Base-by-base conservation (phyloP, 305 asterid genomes). In the Euphrasia arctica region DNA sequence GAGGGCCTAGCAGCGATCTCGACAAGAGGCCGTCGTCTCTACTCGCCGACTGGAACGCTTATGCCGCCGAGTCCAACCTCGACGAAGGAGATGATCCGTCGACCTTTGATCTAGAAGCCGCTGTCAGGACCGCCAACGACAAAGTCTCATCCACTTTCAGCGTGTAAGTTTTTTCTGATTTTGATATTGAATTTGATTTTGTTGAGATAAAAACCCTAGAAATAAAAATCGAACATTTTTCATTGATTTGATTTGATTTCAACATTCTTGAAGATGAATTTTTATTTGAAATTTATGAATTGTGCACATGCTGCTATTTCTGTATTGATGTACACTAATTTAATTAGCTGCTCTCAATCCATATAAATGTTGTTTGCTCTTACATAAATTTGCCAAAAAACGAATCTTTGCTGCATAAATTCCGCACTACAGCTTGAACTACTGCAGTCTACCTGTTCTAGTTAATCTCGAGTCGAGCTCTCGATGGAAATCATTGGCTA, bases 41-140 rank as follows among this genome's bases (percentile, higher is more conserved):
- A 41, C 83, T 87, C 32, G 95, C 89, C 52, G 97, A 90, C 54
- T 90, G 96, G 97, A 90, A 90, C 63, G 88, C 97, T 50, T 90
- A 90, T 62, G 90, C 92, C 63, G 82, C 94, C 41, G 68, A 88
- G 56, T 64, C 96, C 36, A 74, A 79, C 22, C 74, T 76, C 14
- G 74, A 64, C 48, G 84, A 75, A 6, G 71, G 8, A 18, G 89
- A 55, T 63, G 89, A 58, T 67, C 72, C 75, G 27, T 79, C 63
- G 50, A 78, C 70, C 69, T 85, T 88, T 60, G 97, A 90, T 77
- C 83, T 90, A 60, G 97, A 90, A 78, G 87, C 97, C 28, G 97
- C 97, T 9, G 92, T 85, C 28, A 83, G 84, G 47, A 78, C 91
- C 32, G 88, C 91, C 77, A 83, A 80, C 68, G 86, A 87, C 68